phyloP scores from a whole-genome alignment of 192 early-diverging fungal species.

The Rhizophagus sp. region DNA sequence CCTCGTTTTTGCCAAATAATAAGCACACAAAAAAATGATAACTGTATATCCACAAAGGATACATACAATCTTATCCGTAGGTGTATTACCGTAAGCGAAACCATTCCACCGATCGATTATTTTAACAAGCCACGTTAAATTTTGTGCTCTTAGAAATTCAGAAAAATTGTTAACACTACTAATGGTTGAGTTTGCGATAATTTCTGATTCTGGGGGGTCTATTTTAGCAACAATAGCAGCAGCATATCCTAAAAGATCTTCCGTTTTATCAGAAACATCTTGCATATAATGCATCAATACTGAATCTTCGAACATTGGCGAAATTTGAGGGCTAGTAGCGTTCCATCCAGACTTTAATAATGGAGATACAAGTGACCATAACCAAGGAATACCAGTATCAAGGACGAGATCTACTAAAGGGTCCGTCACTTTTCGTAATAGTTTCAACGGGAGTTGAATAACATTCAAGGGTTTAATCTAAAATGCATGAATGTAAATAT shows the following conservation, averaged over 20 bases:
- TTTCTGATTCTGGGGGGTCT: not conserved
- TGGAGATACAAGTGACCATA: slow-evolving; percentile 34
- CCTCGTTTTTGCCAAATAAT: slow-evolving; percentile 46
- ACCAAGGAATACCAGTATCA: slow-evolving; percentile 51
- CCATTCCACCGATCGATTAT: slow-evolving; percentile 42
- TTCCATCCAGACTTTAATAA: slow-evolving; percentile 14
- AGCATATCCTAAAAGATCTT: slow-evolving; percentile 31
- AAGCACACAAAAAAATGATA: slow-evolving; percentile 48
- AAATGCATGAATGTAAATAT: not conserved
- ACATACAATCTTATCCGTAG: slow-evolving; percentile 58
- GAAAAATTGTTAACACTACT: not conserved
- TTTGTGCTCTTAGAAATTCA: slow-evolving; percentile 10
- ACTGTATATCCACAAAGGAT: slow-evolving; percentile 65
- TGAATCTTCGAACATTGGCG: slow-evolving; percentile 26
- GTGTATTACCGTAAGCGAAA: slow-evolving; percentile 49
- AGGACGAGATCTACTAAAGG: slow-evolving; percentile 69
- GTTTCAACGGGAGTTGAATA: slow-evolving; percentile 50
- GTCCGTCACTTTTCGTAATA: slow-evolving; percentile 69
- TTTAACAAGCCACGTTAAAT: slow-evolving; percentile 20
- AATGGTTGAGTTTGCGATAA: not conserved
- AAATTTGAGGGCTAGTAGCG: slow-evolving; percentile 4
- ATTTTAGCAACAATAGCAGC: slow-evolving; percentile 2
- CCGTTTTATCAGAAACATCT: slow-evolving; percentile 30
- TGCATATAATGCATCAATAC: slow-evolving; percentile 33
- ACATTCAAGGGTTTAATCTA: slow-evolving; percentile 56